A percentile compares a stretch with the other conserved stretches of the same genome.
These are phyloP conservation scores for Rhizophora mangle DNA, from an alignment of 345 rosid genomes.

Conservation along the genomic window DNA sequence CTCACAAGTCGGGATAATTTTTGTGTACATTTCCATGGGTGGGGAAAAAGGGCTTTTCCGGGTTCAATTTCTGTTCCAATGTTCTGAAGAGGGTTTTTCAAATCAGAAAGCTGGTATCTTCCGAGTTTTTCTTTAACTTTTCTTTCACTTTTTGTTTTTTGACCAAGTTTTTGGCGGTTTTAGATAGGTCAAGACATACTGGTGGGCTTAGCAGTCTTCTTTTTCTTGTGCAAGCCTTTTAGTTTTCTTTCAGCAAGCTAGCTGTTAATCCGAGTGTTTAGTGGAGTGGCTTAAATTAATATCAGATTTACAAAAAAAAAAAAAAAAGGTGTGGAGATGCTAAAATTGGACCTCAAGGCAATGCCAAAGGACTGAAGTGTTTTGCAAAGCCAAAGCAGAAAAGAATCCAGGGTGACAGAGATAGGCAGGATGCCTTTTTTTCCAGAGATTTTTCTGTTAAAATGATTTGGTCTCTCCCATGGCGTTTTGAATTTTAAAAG, in stretches of 20 bases:
- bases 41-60: too few species aligned
- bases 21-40: too few species aligned
- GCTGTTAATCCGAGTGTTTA: too few species aligned
- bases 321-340: neutral
- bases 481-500: neutral
- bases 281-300: too few species aligned
- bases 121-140: neutral
- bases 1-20: too few species aligned
- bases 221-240: neutral
- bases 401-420: neutral
- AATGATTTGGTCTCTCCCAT: neutral
- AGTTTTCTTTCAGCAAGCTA: neutral
- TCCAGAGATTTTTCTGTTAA: neutral
- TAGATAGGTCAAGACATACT: slow-evolving; percentile 7
- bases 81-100: neutral
- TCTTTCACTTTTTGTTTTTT: neutral
- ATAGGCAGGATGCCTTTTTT: neutral
- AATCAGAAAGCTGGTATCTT: slow-evolving; percentile 7
- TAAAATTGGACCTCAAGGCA: neutral
- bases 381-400: neutral
- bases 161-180: neutral
- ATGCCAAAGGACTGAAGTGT: neutral
- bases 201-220: neutral
- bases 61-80: too few species aligned
- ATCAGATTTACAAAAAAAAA: too few species aligned